Evolutionary conservation across 2,329 filamentous ascomycete species (phyloP), one percentile per base, ranked within the genome.

Genomic region (Pyrenophora graminea): DNA sequence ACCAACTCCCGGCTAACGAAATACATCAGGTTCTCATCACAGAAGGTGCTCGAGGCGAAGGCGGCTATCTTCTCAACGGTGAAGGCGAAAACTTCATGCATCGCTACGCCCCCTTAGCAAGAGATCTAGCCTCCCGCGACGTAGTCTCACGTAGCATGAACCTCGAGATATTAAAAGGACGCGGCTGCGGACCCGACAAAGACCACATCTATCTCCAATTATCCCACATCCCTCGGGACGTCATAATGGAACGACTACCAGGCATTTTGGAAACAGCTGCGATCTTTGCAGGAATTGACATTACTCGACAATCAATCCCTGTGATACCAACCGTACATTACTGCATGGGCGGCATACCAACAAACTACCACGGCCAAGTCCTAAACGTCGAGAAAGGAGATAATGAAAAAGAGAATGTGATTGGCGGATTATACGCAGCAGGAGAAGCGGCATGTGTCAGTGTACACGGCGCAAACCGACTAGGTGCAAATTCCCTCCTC

Each of bases 241-340:
- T 79, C 15, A 77, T 80, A 37, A 68, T 74, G 47, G 78, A 80
- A 48, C 65, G 78, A 15, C 54, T 80, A 12, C 78, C 78, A 2
- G 78, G 78, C 1, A 80, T 80, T 36, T 75, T 77, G n/a, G 78
- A 80, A 58, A 80, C 78, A 10, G 78, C 78, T 1, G 71, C 66
- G 4, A 79, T 80, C 27, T 80, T 80, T 58, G 75, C 77, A 1
- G 78, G 78, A 4, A 76, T 80, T 13, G 77, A 80, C 54, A 76
- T 80, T 18, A 79, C 76, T 12, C 74, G 70, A 57, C 68, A 80
- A 52, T 76, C 78, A 1, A 80, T 81, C 51, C 79, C 79, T 1
- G 79, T 81, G 2, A 51, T 79, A 4, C 79, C 79, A 0, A 81
- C 79, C 1, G 79, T 81, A 3, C 79, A 80, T 57, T 80, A 80